phyloP scores from a whole-genome alignment of 192 early-diverging fungal genomes.

The Coemansia sp. region DNA sequence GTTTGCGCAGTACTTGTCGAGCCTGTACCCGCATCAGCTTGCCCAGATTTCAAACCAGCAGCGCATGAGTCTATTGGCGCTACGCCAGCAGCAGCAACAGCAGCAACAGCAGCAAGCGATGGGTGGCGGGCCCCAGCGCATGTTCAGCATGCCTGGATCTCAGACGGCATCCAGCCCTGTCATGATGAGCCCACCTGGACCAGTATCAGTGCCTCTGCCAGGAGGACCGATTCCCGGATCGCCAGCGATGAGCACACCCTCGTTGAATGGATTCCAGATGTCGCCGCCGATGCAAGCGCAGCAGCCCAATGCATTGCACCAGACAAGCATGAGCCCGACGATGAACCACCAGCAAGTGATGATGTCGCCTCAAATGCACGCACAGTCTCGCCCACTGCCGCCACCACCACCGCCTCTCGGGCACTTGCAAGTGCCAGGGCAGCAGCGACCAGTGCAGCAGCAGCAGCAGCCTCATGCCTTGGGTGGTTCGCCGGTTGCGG shows the following conservation, averaged over 20 bases:
- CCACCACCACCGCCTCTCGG: neutral
- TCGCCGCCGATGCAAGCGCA: slow-evolving; percentile 7
- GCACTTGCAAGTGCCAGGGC: slow-evolving; percentile 9
- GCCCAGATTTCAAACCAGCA: slow-evolving; percentile 51
- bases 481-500: neutral
- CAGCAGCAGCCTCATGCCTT: slow-evolving; percentile 12
- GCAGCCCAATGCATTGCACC: slow-evolving; percentile 8
- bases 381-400: slow-evolving; percentile 8
- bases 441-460: slow-evolving; percentile 16
- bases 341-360: slow-evolving; percentile 13
- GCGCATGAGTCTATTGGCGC: slow-evolving; percentile 38
- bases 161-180: slow-evolving; percentile 30
- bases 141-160: slow-evolving; percentile 14
- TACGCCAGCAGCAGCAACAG: slow-evolving; percentile 49
- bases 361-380: slow-evolving; percentile 20
- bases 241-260: slow-evolving; percentile 17
- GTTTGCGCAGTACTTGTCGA: slow-evolving; percentile 48
- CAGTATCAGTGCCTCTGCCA: neutral
- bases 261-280: slow-evolving; percentile 9
- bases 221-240: slow-evolving; percentile 1
- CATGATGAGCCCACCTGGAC: slow-evolving; percentile 12
- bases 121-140: slow-evolving; percentile 18
- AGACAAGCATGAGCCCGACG: slow-evolving; percentile 16
- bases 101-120: slow-evolving; percentile 38
- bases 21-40: slow-evolving; percentile 45